These are phyloP conservation scores for Paramecium octaurelia DNA, from an alignment of 73 alveolate genomes.

Conservation along the genomic window DNA sequence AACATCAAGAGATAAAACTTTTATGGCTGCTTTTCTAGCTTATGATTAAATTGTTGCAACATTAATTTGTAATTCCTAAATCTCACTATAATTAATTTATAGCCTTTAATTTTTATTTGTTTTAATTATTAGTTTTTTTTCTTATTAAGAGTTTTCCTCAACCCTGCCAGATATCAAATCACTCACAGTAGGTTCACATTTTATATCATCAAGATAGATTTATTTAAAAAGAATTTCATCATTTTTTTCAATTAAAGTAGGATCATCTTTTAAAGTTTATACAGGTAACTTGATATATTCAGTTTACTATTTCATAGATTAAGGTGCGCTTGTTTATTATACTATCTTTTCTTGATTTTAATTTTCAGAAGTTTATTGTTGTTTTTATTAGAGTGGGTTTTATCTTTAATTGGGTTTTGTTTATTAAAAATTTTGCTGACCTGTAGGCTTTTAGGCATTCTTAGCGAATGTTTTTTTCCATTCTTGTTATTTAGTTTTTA, in stretches of 20 bases:
- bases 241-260: background rate
- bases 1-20: background rate
- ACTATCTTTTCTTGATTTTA: background rate
- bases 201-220: background rate
- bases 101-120: background rate
- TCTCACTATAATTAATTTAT: background rate
- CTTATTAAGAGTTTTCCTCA: background rate
- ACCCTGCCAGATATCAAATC: background rate
- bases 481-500: background rate
- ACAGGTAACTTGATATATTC: background rate
- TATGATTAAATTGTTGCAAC: background rate
- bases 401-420: background rate
- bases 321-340: background rate
- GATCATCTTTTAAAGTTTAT: background rate
- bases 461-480: conserved; percentile 33
- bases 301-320: background rate
- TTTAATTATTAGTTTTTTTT: background rate
- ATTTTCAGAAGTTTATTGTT: background rate
- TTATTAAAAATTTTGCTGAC: background rate
- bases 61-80: background rate
- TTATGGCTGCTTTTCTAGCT: background rate
- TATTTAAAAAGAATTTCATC: background rate
- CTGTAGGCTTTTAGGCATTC: background rate
- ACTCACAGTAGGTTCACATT: conserved; percentile 20
- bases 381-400: background rate